Conservation (phyloP, 2,329 filamentous ascomycete species). For the Neopestalotiopsis sp. region DNA sequence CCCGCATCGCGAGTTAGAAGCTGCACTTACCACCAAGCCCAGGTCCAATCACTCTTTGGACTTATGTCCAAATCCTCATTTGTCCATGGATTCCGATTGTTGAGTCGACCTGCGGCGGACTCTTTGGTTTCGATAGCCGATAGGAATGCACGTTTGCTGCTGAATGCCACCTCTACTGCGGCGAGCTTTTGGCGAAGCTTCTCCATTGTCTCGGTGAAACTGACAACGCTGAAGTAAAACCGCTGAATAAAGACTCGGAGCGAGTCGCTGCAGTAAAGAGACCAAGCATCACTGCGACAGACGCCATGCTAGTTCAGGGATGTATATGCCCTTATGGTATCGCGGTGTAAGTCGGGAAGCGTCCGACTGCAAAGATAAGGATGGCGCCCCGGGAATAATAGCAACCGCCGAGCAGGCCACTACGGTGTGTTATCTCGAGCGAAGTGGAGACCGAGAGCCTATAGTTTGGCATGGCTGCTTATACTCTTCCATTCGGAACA, state of each 20-base stretch:
- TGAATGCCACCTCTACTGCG: constrained; percentile 13
- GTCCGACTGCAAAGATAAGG: not conserved
- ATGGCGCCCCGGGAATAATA: constrained; percentile 4
- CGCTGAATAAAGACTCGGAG: not conserved
- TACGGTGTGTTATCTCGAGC: not conserved
- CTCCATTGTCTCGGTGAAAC: not conserved
- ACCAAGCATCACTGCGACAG: not conserved
- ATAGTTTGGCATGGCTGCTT: not conserved
- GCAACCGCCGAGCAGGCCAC: not conserved
- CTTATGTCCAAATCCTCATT: constrained; percentile 8
- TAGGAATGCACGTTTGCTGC: constrained; percentile 17
- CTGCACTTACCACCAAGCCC: constrained; percentile 4
- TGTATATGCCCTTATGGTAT: not conserved
- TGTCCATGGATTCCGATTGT: constrained; percentile 18
- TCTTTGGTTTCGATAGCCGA: constrained; percentile 20
- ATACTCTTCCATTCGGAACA: not conserved
- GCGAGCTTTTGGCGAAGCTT: constrained; percentile 4
- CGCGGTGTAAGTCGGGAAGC: not conserved
- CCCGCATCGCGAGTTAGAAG: not conserved
- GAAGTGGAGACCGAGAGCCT: constrained; percentile 2
- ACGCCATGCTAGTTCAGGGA: not conserved
- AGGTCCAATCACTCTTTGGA: constrained; percentile 7
- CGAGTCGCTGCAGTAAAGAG: not conserved
- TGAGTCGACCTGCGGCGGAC: constrained; percentile 17
- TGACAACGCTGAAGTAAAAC: not conserved